These are phyloP conservation scores for Monilinia aucupariae DNA, from an alignment of 2,329 filamentous ascomycete genomes.

Conservation along the genomic window DNA sequence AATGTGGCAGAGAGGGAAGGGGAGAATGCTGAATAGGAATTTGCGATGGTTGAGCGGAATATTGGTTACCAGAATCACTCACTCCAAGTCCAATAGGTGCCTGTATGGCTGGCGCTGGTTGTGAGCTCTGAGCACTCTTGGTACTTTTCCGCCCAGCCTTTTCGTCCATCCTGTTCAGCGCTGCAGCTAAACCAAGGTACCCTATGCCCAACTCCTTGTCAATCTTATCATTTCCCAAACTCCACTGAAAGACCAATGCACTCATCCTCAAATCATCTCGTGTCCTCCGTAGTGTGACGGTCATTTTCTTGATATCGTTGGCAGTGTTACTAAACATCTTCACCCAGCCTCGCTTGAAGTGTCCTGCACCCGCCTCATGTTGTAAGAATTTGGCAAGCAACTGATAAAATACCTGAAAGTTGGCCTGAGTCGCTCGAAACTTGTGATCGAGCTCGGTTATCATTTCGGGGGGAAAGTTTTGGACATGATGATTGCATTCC, in stretches of 20 bases:
- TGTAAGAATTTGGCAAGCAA: constrained; percentile 52
- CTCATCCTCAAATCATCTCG: constrained; percentile 59
- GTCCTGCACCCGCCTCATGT: constrained; percentile 6
- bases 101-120: not conserved
- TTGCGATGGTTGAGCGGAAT: constrained; percentile 14
- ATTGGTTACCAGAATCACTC: constrained; percentile 7
- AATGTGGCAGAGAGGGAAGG: constrained; percentile 8
- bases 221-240: constrained; percentile 51
- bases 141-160: constrained; percentile 15
- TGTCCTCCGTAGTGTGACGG: constrained; percentile 50
- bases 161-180: constrained; percentile 48
- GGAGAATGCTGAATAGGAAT: constrained; percentile 19
- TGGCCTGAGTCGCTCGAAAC: constrained; percentile 54
- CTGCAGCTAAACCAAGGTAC: constrained; percentile 61
- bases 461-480: constrained; percentile 55
- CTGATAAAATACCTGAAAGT: constrained; percentile 59
- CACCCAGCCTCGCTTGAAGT: constrained; percentile 49
- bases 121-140: not conserved
- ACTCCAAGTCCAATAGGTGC: not conserved
- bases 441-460: constrained; percentile 59
- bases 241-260: constrained; percentile 60
- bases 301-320: constrained; percentile 55
- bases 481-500: constrained; percentile 46
- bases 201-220: constrained; percentile 60
- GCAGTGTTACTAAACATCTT: constrained; percentile 54